Evolutionary conservation across 306 rosid genomes (phyloP), one percentile per base, ranked within the genome.

Genomic region (Bauhinia variegata): DNA sequence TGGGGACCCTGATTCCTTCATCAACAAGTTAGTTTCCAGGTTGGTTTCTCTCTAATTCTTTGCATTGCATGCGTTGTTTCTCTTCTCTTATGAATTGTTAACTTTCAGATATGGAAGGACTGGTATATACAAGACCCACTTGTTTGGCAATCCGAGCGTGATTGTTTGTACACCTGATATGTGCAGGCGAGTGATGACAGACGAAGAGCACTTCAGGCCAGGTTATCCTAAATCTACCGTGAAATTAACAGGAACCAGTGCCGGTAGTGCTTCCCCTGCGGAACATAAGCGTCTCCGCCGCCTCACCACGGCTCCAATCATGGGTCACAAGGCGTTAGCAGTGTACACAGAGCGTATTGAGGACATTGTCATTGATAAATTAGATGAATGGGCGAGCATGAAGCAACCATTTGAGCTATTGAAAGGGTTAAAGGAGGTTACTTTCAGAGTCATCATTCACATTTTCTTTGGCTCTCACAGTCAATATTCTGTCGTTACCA

Each of bases 281-380:
- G 71, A 75, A 37, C 85, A 76, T 33, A 80, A 39, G 62, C 74
- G 55, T 9, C 54, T 82, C 6, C 72, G 83, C 19, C 39, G 72
- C 3, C 56, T 70, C 6, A 37, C 77, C 6, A 47, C 75, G 0
- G 0, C 76, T 10, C 70, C 75, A 0, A 73, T 73, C 3, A 6
- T 33, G 12, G 79, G 79, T 5, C 48, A 72, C 38, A 36, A 37
- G 2, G 60, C 72, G 0, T 50, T 71, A 3, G 60, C 56, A 0
- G 16, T 32, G 47, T 65, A 77, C 13, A 11, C 73, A 0, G 32
- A 60, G 0, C 70, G 57, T 4, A 69, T 81, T 0, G 80, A 81
- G 18, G 57, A 60, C 13, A 73, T 56, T 0, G 60, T 62, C 12
- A 18, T 44, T 0, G 37, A 44, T 8, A 48, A 60, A 2, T 11